Base-by-base conservation (phyloP, 331 rosid genomes). In the Pyrus hybrid region DNA sequence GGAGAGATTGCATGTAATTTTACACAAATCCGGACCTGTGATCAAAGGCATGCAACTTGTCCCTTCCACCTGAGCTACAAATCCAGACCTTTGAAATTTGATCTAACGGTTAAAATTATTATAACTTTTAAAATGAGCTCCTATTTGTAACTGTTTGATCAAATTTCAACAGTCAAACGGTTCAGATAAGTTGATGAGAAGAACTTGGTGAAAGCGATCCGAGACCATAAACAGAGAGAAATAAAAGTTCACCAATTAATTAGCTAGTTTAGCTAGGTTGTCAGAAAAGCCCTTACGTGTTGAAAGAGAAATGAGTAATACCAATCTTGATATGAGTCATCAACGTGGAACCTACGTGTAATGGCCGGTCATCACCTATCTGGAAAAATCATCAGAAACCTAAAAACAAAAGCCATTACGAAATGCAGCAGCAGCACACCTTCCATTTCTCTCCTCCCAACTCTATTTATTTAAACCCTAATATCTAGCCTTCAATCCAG, bases 61-160 rank as follows among this genome's bases (percentile, higher is more conserved):
- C 37, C 37, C 37, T 32, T 32, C 37, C 2, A 32, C n/a, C n/a
- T n/a, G n/a, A n/a, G n/a, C n/a, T n/a, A n/a, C n/a, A n/a, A n/a
- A n/a, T n/a, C n/a, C n/a, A n/a, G n/a, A n/a, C n/a, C n/a, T n/a
- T 32, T 32, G 37, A 32, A 32, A 32, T 32, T 32, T 32, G 37
- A 6, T 32, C 37, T 0, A 32, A 32, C 0, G 2, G 1, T 0
- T 35, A 35, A 35, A 35, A 0, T 0, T 35, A 35, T 35, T 35
- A 35, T 35, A 35, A 35, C 3, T 35, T 35, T 35, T 35, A 35
- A 35, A 35, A 0, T 35, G 11, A 35, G 10, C 3, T 0, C 0
- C 10, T 33, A 0, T 35, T 35, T 35, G 0, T 7, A 35, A 0
- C 3, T 3, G 41, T 35, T 35, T 0, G 0, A 35, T 35, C 41